A percentile compares a stretch with the other conserved stretches of the same genome.
Conservation (phyloP, 768 basidiomycete species). For the Phallus indusiatus region DNA sequence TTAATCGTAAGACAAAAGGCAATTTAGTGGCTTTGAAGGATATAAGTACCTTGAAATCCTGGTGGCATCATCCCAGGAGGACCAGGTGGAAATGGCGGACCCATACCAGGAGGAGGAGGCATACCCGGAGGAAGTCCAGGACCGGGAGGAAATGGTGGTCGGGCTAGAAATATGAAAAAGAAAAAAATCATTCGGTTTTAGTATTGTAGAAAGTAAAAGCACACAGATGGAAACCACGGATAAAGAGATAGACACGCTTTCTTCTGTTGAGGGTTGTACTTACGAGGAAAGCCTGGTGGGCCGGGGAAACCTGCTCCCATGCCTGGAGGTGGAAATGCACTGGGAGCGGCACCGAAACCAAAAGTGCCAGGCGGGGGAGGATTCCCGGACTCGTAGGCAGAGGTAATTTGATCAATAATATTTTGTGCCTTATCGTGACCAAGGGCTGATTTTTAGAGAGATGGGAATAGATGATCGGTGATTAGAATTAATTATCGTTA, state of each 20-base stretch:
- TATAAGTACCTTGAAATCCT: slow-evolving; percentile 37
- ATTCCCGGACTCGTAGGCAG: slow-evolving; percentile 79
- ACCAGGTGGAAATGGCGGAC: slow-evolving; percentile 65
- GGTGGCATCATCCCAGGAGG: slow-evolving; percentile 36
- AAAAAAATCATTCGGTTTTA: no score
- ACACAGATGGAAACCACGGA: no score
- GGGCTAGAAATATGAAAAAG: slow-evolving; percentile 29
- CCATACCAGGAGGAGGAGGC: slow-evolving; percentile 31
- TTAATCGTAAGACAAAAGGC: background rate
- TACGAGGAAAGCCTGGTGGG: background rate
- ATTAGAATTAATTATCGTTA: no score
- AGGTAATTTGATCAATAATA: slow-evolving; percentile 97
- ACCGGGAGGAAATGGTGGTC: slow-evolving; percentile 66
- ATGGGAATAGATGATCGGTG: no score
- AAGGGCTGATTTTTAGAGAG: slow-evolving; percentile 46
- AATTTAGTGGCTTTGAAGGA: slow-evolving; percentile 1
- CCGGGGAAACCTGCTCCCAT: background rate
- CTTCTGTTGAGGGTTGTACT: no score
- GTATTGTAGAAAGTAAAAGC: no score
- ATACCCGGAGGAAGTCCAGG: slow-evolving; percentile 18
- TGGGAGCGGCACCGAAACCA: slow-evolving; percentile 43
- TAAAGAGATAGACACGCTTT: no score
- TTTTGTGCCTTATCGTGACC: slow-evolving; percentile 96
- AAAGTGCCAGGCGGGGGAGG: slow-evolving; percentile 85
- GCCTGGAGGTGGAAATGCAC: slow-evolving; percentile 21